A percentile compares a stretch with the other conserved stretches of the same genome.
Conservation (phyloP, 805 yeast species). For the Saturnispora galanensis region DNA sequence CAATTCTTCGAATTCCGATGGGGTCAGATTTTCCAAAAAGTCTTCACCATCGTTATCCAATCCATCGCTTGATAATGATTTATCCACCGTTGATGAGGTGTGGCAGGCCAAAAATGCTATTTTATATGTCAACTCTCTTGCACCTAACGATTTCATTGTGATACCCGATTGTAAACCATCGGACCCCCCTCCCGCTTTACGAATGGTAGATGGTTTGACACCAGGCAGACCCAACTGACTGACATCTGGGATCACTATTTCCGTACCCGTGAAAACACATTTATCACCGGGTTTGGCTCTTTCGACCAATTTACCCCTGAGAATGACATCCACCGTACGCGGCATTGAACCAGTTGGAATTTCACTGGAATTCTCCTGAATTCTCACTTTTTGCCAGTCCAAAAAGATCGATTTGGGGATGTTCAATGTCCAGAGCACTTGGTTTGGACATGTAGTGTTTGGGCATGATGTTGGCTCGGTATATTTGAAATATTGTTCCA, state of each 20-base stretch:
- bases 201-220: conserved; percentile 71
- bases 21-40: conserved; percentile 66
- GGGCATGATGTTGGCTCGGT: conserved; percentile 94
- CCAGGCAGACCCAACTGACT: conserved; percentile 94
- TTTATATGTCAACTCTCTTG: conserved; percentile 84
- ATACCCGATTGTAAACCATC: conserved; percentile 80
- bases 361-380: conserved; percentile 93
- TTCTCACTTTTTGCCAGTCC: conserved; percentile 94
- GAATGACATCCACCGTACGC: conserved; percentile 82
- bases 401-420: conserved; percentile 77
- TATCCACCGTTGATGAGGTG: conserved; percentile 54
- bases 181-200: conserved; percentile 44
- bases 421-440: conserved; percentile 74
- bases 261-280: conserved; percentile 88
- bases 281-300: conserved; percentile 96
- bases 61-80: conserved; percentile 15
- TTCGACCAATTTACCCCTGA: conserved; percentile 91
- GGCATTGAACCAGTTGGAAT: conserved; percentile 99
- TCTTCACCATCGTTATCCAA: conserved; percentile 35
- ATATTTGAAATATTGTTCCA: conserved; percentile 86
- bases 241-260: conserved; percentile 90
- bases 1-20: conserved; percentile 74
- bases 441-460: conserved; percentile 79
- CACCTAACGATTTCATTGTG: conserved; percentile 80
- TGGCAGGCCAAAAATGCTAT: conserved; percentile 89